phyloP scores from a whole-genome alignment of 164 flowering plant species.

The Pachysandra terminalis region DNA sequence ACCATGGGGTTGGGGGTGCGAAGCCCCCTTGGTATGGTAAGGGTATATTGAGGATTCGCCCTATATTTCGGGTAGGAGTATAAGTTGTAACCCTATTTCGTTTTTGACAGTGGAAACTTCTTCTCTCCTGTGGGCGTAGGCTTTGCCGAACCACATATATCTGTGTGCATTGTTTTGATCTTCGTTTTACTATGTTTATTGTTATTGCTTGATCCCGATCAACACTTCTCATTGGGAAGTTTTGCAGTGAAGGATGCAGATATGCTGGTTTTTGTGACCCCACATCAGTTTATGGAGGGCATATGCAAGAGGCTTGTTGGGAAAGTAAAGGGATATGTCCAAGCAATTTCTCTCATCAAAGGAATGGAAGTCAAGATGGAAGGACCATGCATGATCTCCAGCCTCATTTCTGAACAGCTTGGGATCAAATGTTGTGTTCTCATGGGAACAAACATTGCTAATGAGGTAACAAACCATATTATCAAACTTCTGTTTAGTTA shows the following conservation, averaged over 20 bases:
- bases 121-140: too few relatives aligned
- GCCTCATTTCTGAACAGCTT: slow-evolving; percentile 61
- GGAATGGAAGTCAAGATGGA: slow-evolving; percentile 97
- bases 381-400: slow-evolving; percentile 91
- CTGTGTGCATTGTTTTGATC: too few relatives aligned
- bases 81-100: too few relatives aligned
- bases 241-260: slow-evolving; percentile 81
- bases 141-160: too few relatives aligned
- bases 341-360: slow-evolving; percentile 84
- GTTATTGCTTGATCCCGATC: too few relatives aligned
- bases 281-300: slow-evolving; percentile 94
- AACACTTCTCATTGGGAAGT: slow-evolving; percentile 11
- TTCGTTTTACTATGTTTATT: too few relatives aligned
- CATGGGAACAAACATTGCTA: slow-evolving; percentile 97
- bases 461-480: slow-evolving; percentile 49
- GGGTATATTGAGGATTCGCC: too few relatives aligned
- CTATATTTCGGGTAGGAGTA: too few relatives aligned
- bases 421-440: slow-evolving; percentile 86
- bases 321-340: slow-evolving; percentile 52
- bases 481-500: not conserved
- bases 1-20: too few relatives aligned
- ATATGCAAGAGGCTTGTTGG: slow-evolving; percentile 77
- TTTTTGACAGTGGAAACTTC: too few relatives aligned
- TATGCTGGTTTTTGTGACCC: slow-evolving; percentile 91
- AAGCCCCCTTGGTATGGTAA: too few relatives aligned